Evolutionary conservation across 306 rosid genomes (phyloP).

Genomic region (Medicago ruthenica): DNA sequence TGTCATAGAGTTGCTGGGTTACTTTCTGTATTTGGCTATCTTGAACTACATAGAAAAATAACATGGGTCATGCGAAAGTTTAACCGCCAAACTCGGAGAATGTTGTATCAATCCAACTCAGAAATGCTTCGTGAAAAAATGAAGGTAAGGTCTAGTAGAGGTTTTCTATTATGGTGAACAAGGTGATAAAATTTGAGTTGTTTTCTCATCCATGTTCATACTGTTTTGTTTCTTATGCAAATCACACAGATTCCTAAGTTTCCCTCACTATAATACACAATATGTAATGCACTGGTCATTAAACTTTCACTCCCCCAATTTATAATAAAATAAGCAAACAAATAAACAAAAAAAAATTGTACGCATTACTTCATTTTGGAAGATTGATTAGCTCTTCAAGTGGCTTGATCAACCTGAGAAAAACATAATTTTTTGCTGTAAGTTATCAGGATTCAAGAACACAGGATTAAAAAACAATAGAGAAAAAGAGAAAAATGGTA

Average conservation of each 20-base stretch:
- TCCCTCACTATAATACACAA: slow-evolving; percentile 12
- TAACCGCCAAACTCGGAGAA: not conserved
- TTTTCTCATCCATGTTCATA: not conserved
- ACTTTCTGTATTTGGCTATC: not conserved
- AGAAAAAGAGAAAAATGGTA: not conserved
- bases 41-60: not conserved
- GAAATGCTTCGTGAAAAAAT: not conserved
- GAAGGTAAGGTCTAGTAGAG: not conserved
- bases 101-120: not conserved
- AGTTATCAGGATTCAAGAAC: slow-evolving; percentile 36
- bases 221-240: slow-evolving; percentile 12
- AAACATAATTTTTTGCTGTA: slow-evolving; percentile 20
- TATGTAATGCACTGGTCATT: slow-evolving; percentile 18
- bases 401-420: slow-evolving; percentile 57
- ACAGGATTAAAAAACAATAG: not conserved
- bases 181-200: not conserved
- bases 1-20: not conserved
- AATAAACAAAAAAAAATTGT: slow-evolving; percentile 23
- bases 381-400: slow-evolving; percentile 47
- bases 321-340: slow-evolving; percentile 23
- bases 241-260: slow-evolving; percentile 19
- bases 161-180: slow-evolving; percentile 2
- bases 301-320: slow-evolving; percentile 2
- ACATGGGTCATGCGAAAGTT: not conserved
- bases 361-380: slow-evolving; percentile 67